Evolutionary conservation across 441 rosid genomes (phyloP).

Genomic region (California macrophylla): DNA sequence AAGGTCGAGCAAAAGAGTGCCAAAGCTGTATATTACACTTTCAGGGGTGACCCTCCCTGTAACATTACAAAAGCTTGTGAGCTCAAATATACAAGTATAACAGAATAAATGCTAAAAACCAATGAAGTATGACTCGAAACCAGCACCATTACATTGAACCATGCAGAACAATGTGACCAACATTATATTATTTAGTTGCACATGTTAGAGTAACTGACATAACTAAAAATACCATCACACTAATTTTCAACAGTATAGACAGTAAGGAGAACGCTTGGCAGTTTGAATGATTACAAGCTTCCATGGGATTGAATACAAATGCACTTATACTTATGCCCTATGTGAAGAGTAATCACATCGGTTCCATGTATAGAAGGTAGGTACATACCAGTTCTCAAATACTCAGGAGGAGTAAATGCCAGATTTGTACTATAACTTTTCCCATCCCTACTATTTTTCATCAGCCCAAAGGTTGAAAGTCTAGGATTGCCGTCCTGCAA

Average conservation of each 20-base stretch:
- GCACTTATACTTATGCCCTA: background rate
- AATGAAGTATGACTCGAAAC: background rate
- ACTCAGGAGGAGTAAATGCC: slow-evolving; percentile 71
- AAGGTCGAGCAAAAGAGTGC: slow-evolving; percentile 87
- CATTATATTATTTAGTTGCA: background rate
- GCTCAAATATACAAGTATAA: background rate
- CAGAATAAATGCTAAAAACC: background rate
- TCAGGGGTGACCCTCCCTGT: slow-evolving; percentile 82
- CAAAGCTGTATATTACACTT: slow-evolving; percentile 88
- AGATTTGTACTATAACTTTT: slow-evolving; percentile 64
- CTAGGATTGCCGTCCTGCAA: slow-evolving; percentile 60
- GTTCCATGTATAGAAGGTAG: background rate
- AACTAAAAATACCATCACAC: background rate
- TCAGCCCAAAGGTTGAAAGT: slow-evolving; percentile 61
- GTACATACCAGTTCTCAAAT: slow-evolving; percentile 50
- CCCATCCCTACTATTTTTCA: slow-evolving; percentile 70
- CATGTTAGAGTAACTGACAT: background rate
- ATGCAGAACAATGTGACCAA: background rate
- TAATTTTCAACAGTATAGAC: background rate
- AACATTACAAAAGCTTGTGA: slow-evolving; percentile 6
- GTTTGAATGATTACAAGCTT: background rate
- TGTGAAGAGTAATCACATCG: background rate
- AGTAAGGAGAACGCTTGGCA: background rate
- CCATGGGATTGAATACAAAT: background rate
- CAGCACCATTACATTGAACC: background rate